Evolutionary conservation across 1,284 basidiomycete species (phyloP).

Genomic region (Heterobasidion occidentale): DNA sequence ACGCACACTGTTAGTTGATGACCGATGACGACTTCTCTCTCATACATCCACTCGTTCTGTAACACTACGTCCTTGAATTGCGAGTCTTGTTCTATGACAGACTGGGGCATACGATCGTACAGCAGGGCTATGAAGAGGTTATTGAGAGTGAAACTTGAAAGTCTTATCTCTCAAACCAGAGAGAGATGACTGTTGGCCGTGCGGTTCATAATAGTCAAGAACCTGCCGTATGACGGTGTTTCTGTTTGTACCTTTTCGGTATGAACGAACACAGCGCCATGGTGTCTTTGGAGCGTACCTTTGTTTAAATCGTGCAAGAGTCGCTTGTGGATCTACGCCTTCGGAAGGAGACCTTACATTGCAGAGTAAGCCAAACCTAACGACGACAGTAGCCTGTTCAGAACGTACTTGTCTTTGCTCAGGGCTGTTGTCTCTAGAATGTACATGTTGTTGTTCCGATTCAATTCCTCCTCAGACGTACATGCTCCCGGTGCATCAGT

Average conservation of each 20-base stretch:
- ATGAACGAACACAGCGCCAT: background rate
- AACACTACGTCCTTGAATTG: background rate
- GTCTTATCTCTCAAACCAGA: too few relatives aligned
- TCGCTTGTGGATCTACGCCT: slow-evolving; percentile 35
- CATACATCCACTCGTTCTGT: background rate
- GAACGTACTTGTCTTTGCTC: slow-evolving; percentile 19
- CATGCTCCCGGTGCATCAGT: slow-evolving; percentile 63
- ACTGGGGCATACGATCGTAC: too few relatives aligned
- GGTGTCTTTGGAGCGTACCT: slow-evolving; percentile 31
- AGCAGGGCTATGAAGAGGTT: too few relatives aligned
- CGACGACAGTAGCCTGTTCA: slow-evolving; percentile 3
- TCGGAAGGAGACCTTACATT: slow-evolving; percentile 19
- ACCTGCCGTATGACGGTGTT: slow-evolving; percentile 50
- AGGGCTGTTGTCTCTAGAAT: slow-evolving; percentile 54
- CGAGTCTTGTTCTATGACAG: too few relatives aligned
- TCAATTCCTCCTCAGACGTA: slow-evolving; percentile 33
- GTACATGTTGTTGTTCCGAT: slow-evolving; percentile 62
- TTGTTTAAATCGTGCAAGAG: slow-evolving; percentile 56
- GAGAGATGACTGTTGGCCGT: background rate
- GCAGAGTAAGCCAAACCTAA: slow-evolving; percentile 7
- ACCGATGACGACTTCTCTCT: background rate
- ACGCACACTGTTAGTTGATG: background rate
- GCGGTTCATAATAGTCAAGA: slow-evolving; percentile 31
- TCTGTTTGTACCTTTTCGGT: slow-evolving; percentile 23
- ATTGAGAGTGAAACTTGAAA: too few relatives aligned